A percentile compares a stretch with the other conserved stretches of the same genome.
phyloP scores from a whole-genome alignment of 2,329 filamentous ascomycete genomes.

The Cordyceps fumosorosea region DNA sequence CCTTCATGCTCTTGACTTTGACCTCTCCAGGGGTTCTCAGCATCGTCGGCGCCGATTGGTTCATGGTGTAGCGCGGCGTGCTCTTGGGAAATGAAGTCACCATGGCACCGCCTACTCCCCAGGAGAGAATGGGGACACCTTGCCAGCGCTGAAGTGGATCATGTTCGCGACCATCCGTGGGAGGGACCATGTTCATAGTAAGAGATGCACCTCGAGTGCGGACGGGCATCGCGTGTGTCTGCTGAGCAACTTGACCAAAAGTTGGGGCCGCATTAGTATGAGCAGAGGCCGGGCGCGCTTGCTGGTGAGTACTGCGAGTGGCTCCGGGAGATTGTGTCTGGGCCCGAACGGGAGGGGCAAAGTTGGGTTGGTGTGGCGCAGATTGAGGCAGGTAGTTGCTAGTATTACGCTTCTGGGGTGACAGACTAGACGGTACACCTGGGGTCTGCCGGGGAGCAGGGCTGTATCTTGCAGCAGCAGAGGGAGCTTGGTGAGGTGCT shows the following conservation, averaged over 20 bases:
- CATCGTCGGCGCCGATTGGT: slow-evolving; percentile 66
- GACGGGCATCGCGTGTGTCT: slow-evolving; percentile 12
- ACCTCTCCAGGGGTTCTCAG: slow-evolving; percentile 78
- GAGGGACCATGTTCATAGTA: slow-evolving; percentile 51
- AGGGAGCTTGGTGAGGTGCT: slow-evolving; percentile 18
- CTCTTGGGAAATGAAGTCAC: slow-evolving; percentile 84
- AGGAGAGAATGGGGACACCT: slow-evolving; percentile 77
- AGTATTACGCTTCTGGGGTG: slow-evolving; percentile 48
- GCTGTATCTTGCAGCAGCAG: slow-evolving; percentile 32
- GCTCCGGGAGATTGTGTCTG: slow-evolving; percentile 57
- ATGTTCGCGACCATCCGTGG: slow-evolving; percentile 58
- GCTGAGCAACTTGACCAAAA: slow-evolving; percentile 19
- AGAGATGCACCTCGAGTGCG: slow-evolving; percentile 43
- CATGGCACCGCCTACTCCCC: slow-evolving; percentile 79
- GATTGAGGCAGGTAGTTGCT: slow-evolving; percentile 46
- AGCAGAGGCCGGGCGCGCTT: slow-evolving; percentile 47
- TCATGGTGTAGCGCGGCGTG: slow-evolving; percentile 76
- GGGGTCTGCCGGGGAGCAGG: slow-evolving; percentile 25
- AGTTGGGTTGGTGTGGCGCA: slow-evolving; percentile 29
- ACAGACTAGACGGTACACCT: slow-evolving; percentile 25
- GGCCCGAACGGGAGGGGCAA: slow-evolving; percentile 50
- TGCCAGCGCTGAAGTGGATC: slow-evolving; percentile 88
- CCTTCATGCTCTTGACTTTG: slow-evolving; percentile 67
- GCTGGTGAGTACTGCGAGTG: slow-evolving; percentile 31
- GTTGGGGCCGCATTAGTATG: slow-evolving; percentile 37